Conservation (phyloP, 2,329 filamentous ascomycete species). For the Juglanconis sp. region DNA sequence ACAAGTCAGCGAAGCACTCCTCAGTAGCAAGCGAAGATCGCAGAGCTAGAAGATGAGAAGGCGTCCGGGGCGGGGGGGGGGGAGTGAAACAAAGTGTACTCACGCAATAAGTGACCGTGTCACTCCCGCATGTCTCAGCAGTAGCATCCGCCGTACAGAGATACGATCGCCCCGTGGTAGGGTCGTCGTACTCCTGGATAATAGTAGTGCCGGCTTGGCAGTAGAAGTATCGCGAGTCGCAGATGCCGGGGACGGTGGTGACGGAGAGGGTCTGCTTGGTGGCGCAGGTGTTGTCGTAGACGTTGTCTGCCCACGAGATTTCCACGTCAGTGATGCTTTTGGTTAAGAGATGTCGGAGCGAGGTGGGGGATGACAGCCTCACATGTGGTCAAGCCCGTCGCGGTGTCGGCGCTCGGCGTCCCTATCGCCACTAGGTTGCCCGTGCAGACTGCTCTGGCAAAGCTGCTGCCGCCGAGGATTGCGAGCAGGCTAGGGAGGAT, state of each 20-base stretch:
- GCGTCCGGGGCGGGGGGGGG: neutral
- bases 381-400: constrained; percentile 8
- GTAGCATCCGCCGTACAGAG: constrained; percentile 2
- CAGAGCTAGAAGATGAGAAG: neutral
- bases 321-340: neutral
- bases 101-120: constrained; percentile 6
- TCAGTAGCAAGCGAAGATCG: too few relatives aligned
- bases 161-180: constrained; percentile 8
- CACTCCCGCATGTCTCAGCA: constrained; percentile 7
- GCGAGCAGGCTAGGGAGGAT: constrained; percentile 1
- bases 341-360: neutral
- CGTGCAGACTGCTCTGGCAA: constrained; percentile 13
- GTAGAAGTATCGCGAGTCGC: constrained; percentile 10
- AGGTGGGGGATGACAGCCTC: neutral
- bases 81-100: neutral
- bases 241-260: neutral
- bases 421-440: constrained; percentile 7
- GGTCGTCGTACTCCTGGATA: constrained; percentile 9
- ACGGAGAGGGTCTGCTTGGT: constrained; percentile 2
- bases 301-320: neutral
- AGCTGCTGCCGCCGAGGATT: constrained; percentile 7
- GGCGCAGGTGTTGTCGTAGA: constrained; percentile 12
- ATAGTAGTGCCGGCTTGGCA: constrained; percentile 4
- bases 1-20: too few relatives aligned
- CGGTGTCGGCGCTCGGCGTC: neutral